Percentiles rank a stretch among this genome's conserved stretches.
phyloP scores from a whole-genome alignment of 2,329 filamentous ascomycete genomes.

The Colletotrichum chrysophilum region DNA sequence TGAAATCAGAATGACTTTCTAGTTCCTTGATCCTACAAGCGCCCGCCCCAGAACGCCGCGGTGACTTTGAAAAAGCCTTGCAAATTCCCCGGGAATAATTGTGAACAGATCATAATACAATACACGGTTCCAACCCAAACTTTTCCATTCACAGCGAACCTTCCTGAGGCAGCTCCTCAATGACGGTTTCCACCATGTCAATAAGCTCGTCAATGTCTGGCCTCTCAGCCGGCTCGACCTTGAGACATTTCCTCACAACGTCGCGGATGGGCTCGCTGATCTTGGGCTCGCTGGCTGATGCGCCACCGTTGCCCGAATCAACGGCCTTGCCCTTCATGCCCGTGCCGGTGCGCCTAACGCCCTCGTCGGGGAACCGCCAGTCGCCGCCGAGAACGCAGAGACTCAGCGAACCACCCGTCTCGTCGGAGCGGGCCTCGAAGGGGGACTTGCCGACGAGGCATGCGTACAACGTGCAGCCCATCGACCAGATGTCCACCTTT shows the following conservation, averaged over 20 bases:
- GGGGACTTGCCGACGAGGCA: slow-evolving; percentile 96
- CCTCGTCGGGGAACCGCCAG: slow-evolving; percentile 95
- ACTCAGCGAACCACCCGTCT: slow-evolving; percentile 91
- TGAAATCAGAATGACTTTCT: slow-evolving; percentile 6
- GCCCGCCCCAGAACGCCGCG: slow-evolving; percentile 11
- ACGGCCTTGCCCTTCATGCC: slow-evolving; percentile 30
- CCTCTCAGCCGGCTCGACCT: slow-evolving; percentile 84
- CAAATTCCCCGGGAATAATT: slow-evolving; percentile 8
- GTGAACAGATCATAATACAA: slow-evolving; percentile 11
- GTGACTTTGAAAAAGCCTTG: background rate
- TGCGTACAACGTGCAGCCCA: slow-evolving; percentile 97
- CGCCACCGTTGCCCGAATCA: slow-evolving; percentile 29
- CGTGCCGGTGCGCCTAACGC: slow-evolving; percentile 52
- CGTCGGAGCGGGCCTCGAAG: slow-evolving; percentile 94
- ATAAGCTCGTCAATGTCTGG: slow-evolving; percentile 89
- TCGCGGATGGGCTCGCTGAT: slow-evolving; percentile 87
- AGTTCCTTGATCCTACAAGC: slow-evolving; percentile 4
- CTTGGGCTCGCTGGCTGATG: slow-evolving; percentile 43
- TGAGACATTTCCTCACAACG: slow-evolving; percentile 84
- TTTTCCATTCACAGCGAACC: background rate
- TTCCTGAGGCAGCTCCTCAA: slow-evolving; percentile 71
- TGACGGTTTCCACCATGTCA: slow-evolving; percentile 74
- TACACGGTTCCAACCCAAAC: background rate
- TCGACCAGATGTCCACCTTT: slow-evolving; percentile 96
- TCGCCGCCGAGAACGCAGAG: slow-evolving; percentile 93